phyloP scores from a whole-genome alignment of 176 grass and related monocot species.

The sorghum (Sorghum bicolor) region DNA sequence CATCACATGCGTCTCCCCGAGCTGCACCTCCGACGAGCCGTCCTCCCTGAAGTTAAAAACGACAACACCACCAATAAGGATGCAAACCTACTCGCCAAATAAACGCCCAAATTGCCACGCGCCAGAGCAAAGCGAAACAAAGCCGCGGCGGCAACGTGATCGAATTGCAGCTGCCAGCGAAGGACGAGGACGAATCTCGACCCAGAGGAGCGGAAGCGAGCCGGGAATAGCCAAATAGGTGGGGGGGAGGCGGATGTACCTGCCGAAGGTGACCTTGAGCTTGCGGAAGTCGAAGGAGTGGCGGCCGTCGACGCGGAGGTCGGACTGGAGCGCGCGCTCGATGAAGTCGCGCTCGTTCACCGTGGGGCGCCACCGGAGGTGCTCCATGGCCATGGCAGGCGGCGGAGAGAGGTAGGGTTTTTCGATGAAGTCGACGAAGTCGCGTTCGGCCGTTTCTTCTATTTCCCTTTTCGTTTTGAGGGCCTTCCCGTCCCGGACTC shows the following conservation, averaged over 20 bases:
- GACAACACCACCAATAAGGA: neutral
- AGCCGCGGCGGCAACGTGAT: neutral
- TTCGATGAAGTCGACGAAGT: too few relatives aligned
- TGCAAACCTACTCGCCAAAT: neutral
- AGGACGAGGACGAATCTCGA: neutral
- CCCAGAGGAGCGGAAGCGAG: neutral
- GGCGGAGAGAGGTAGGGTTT: conserved; percentile 10
- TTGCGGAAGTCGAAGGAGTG: conserved; percentile 82
- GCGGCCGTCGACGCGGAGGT: conserved; percentile 84
- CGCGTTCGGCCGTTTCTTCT: too few relatives aligned
- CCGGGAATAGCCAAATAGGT: neutral
- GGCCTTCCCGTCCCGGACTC: too few relatives aligned
- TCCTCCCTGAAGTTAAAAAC: conserved; percentile 55
- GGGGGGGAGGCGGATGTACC: neutral
- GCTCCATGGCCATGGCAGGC: conserved; percentile 54
- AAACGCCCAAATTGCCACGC: neutral
- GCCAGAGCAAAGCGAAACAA: neutral
- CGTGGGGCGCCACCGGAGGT: conserved; percentile 61
- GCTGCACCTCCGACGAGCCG: conserved; percentile 76
- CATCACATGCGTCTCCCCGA: conserved; percentile 89
- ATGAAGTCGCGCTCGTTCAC: conserved; percentile 90
- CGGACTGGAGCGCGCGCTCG: conserved; percentile 54
- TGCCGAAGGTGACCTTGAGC: conserved; percentile 76
- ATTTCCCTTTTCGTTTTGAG: too few relatives aligned
- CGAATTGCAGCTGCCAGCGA: neutral